Base-by-base conservation (phyloP, 768 basidiomycete genomes). In the Brasilioporus rufonigricans region DNA sequence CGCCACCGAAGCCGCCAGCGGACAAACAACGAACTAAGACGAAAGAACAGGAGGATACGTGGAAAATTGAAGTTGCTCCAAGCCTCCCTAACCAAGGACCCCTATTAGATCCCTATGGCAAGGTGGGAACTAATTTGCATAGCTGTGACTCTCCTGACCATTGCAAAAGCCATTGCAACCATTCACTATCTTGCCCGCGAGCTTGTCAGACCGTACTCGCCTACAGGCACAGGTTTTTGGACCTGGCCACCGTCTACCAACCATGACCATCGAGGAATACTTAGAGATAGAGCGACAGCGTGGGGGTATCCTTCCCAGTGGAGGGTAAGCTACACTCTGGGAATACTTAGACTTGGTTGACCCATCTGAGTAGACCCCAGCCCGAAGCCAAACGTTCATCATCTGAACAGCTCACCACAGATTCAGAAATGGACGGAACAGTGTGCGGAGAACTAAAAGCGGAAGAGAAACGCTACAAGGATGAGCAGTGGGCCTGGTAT, bases 191-290 rank as follows among this genome's bases (percentile, higher is more conserved):
- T 77, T 98, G 14, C 92, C 95, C 0, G 81, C 88, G 3, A 79
- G 81, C 31, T 73, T 78, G 40, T 69, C 77, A 19, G 81, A 95
- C 61, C 85, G 95, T 54, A 78, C 85, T 39, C 80, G 85, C 24
- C 66, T 97, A 7, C 86, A 87, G 65, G 73, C 80, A 2, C 84
- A 90, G 64, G 94, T 98, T 4, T 98, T 98, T 73, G 82, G 86
- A 16, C 82, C 91, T 14, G 83, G 82, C 12, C 84, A 97, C 64
- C 82, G 87, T 40, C 74, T 98, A 31, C 97, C 97, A 5, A 94
- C 93, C 0, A 98, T 99, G 97, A 82, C 90, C 1, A 83, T 98
- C 53, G 96, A 98, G 62, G 91, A 98, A 71, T 98, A 95, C 66
- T 79, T 99, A 31, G 84, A 90, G 65, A 84, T 92, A 52, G 96